These are phyloP conservation scores for Aristolochia fimbriata DNA, from an alignment of 164 flowering plant species.

Conservation along the genomic window DNA sequence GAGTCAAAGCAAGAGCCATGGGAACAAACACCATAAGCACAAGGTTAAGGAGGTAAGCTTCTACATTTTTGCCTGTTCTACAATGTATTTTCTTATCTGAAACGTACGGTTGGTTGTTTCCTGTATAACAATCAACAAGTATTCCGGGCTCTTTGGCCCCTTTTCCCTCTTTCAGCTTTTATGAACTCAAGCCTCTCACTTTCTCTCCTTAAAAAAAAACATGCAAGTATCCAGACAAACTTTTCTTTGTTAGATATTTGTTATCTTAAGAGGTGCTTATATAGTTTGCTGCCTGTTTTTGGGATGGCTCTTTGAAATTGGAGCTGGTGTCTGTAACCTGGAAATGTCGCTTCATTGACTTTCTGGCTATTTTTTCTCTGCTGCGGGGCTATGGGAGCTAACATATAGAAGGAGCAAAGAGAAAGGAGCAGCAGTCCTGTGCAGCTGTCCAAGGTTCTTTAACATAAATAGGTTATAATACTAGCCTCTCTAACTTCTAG, in stretches of 20 bases:
- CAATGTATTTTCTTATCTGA: background rate
- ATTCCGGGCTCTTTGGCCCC: too few species aligned
- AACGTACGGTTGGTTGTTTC: background rate
- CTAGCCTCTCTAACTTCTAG: background rate
- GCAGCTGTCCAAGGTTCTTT: constrained; percentile 84
- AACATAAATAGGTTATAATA: background rate
- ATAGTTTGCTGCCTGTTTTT: constrained; percentile 64
- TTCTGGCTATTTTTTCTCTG: constrained; percentile 47
- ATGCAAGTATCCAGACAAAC: background rate
- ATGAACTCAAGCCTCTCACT: too few species aligned
- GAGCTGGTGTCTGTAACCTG: constrained; percentile 91
- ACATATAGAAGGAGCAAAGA: constrained; percentile 57
- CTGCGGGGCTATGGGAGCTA: constrained; percentile 64
- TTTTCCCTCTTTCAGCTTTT: too few species aligned
- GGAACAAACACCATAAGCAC: constrained; percentile 53
- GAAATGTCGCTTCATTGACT: constrained; percentile 47
- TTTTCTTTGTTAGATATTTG: background rate
- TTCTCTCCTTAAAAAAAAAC: too few species aligned
- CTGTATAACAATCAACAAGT: background rate
- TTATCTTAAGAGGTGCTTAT: constrained; percentile 40
- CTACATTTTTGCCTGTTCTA: constrained; percentile 8
- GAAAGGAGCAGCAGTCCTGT: constrained; percentile 76
- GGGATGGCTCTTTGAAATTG: constrained; percentile 84
- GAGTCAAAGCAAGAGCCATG: constrained; percentile 54
- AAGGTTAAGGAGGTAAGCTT: constrained; percentile 73